phyloP scores from a whole-genome alignment of 1,139 yeast species.

The Saccharomycopsis hybrid region DNA sequence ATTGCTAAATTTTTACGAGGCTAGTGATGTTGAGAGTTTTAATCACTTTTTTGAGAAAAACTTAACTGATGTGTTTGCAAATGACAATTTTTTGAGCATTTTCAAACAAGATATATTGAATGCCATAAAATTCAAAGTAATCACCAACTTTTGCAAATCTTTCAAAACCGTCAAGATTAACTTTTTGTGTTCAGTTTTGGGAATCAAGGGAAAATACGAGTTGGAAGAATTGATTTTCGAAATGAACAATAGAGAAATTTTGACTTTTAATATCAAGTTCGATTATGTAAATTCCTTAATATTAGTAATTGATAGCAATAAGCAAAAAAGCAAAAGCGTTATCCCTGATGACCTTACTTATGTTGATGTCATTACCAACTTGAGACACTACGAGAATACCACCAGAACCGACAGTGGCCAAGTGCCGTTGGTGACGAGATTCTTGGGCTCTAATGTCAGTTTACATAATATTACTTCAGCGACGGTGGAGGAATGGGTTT shows the following conservation, averaged over 20 bases:
- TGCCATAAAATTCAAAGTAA: conserved; percentile 29
- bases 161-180: conserved; percentile 29
- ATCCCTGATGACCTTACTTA: conserved; percentile 1
- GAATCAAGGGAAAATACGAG: conserved; percentile 26
- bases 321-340: not conserved
- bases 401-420: too few species aligned
- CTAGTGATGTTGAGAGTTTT: conserved; percentile 32
- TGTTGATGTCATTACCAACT: not conserved
- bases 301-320: not conserved
- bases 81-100: conserved; percentile 23
- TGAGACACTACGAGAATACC: not conserved
- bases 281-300: conserved; percentile 33
- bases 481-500: too few species aligned
- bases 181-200: conserved; percentile 27
- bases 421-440: not conserved
- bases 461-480: too few species aligned
- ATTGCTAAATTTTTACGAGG: conserved; percentile 32
- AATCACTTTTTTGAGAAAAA: conserved; percentile 21
- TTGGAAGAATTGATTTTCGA: conserved; percentile 34
- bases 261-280: conserved; percentile 34
- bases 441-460: not conserved
- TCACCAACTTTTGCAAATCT: conserved; percentile 30
- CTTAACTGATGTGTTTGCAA: not conserved
- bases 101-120: conserved; percentile 26
- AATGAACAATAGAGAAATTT: conserved; percentile 38